Conservation (phyloP, 2,329 filamentous ascomycete species). For the Epichloe sibirici region DNA sequence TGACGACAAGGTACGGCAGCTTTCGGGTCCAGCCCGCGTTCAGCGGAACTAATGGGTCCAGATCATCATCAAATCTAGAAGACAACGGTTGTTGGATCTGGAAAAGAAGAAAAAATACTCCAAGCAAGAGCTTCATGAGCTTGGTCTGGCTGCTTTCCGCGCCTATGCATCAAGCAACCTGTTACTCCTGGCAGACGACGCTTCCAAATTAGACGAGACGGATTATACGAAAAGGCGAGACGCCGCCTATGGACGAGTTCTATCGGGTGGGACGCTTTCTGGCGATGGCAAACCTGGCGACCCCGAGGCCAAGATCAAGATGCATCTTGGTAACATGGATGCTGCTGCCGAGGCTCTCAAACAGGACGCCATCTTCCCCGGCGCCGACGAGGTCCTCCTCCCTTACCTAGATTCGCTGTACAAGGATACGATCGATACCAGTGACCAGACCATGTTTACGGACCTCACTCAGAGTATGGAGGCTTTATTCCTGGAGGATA, state of each 20-base stretch:
- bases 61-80: slow-evolving; percentile 53
- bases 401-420: slow-evolving; percentile 68
- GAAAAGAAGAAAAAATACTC: slow-evolving; percentile 57
- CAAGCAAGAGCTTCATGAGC: slow-evolving; percentile 30
- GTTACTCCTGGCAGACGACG: slow-evolving; percentile 35
- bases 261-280: slow-evolving; percentile 42
- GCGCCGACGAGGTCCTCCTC: slow-evolving; percentile 55
- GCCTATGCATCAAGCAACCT: slow-evolving; percentile 44
- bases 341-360: slow-evolving; percentile 37
- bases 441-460: slow-evolving; percentile 65
- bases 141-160: slow-evolving; percentile 41
- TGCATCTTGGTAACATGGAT: slow-evolving; percentile 62
- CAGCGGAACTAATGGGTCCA: slow-evolving; percentile 12
- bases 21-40: not conserved
- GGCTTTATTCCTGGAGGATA: slow-evolving; percentile 75
- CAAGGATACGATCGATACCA: slow-evolving; percentile 48
- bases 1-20: slow-evolving; percentile 50
- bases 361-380: slow-evolving; percentile 37
- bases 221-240: slow-evolving; percentile 40
- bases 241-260: slow-evolving; percentile 38
- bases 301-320: slow-evolving; percentile 76
- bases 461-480: slow-evolving; percentile 79
- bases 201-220: slow-evolving; percentile 30
- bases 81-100: slow-evolving; percentile 70
- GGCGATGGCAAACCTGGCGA: slow-evolving; percentile 55